phyloP scores from a whole-genome alignment of 2,329 filamentous ascomycete genomes.

The Grosmannia serpens region DNA sequence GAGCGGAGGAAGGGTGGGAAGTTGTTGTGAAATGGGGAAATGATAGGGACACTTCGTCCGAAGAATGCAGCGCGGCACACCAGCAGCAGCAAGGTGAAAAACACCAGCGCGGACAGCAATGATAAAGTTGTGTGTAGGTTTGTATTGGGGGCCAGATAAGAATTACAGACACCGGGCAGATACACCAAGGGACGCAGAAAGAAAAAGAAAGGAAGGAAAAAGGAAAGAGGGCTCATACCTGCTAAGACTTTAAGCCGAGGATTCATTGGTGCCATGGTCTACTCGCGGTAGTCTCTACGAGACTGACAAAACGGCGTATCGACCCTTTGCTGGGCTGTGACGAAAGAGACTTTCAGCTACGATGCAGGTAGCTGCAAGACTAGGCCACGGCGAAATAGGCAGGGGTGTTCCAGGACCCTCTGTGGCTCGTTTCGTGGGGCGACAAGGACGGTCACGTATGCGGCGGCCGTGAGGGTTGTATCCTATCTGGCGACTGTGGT shows the following conservation, averaged over 20 bases:
- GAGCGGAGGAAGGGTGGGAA: neutral
- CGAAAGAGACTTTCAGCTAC: neutral
- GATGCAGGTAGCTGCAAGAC: neutral
- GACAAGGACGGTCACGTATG: neutral
- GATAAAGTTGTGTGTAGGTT: neutral
- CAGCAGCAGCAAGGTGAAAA: neutral
- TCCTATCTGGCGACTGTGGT: neutral
- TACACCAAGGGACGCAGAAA: neutral
- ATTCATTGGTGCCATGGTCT: conserved; percentile 44
- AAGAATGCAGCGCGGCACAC: neutral
- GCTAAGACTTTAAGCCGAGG: conserved; percentile 50
- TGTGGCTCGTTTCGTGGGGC: neutral
- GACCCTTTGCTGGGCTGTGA: neutral
- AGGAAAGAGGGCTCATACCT: conserved; percentile 33
- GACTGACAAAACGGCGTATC: neutral
- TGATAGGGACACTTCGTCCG: conserved; percentile 1
- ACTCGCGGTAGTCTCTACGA: neutral
- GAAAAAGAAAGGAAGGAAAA: conserved; percentile 2
- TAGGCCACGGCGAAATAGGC: neutral
- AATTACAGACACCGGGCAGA: neutral
- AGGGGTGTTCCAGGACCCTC: neutral
- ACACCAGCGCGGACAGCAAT: neutral
- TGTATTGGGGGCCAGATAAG: neutral
- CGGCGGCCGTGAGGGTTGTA: neutral
- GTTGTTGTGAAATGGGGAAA: neutral